Evolutionary conservation across 208 protist species (phyloP), one percentile per base, ranked within the genome.

Genomic region (Borovskyia barvae): DNA sequence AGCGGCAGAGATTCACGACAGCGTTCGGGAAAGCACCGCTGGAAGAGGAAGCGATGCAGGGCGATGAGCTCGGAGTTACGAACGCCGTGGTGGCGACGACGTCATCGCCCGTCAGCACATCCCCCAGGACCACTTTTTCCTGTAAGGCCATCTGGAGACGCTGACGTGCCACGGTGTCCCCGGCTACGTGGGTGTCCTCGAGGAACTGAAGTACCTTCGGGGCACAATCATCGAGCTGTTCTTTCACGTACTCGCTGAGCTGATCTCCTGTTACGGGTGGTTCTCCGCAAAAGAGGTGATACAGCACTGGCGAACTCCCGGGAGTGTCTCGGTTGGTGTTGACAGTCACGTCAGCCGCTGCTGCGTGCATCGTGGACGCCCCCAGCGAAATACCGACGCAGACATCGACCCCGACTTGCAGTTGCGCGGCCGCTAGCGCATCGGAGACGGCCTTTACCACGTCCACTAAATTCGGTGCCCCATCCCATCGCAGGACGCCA

Each of bases 251-350:
- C 53, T 82, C 77, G 15, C 78, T 67, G 20, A 94, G 36, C 66
- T 94, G 87, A 42, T 75, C 65, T 8, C 84, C 82, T 9, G 80
- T 83, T 2, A 92, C 76, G 6, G 88, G 68, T 11, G 74, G 40
- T 35, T 92, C 87, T 0, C 78, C 82, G 17, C 49, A 77, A 55
- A 92, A 92, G 28, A 90, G 69, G 5, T 69, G 40, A 62, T 94
- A 94, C 47, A 80, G 54, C 14, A 72, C 40, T 1, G 19, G 35
- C n/a, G 26, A 28, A 9, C 66, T 62, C 8, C 37, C 57, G 11
- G 39, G 12, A 11, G 39, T 42, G 12, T 49, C 43, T 9, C 5
- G 32, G 22, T 12, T 7, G 4, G 39, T 26, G 29, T 19, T 33
- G 5, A 15, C 66, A 7, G 32, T 46, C 6, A 29, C 22, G 6